phyloP scores from a whole-genome alignment of 1,284 basidiomycete species.

The Ganoderma resinaceum region DNA sequence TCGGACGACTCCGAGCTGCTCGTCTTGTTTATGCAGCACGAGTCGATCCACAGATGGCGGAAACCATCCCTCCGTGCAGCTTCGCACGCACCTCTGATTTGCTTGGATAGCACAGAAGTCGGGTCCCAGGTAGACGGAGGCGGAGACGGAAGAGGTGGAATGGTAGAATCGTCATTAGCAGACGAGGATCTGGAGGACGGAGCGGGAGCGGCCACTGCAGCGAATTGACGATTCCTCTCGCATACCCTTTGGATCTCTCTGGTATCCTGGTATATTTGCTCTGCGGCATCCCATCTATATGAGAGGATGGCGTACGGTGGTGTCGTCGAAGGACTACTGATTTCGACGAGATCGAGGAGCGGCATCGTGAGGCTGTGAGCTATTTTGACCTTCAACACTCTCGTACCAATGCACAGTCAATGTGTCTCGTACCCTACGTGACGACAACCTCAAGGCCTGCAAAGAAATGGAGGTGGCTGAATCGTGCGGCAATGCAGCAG shows the following conservation, averaged over 20 bases:
- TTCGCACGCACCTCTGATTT: neutral
- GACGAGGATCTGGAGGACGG: neutral
- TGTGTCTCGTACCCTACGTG: too few relatives aligned
- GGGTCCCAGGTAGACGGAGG: neutral
- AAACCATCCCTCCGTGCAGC: neutral
- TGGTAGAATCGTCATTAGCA: neutral
- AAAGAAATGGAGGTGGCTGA: too few relatives aligned
- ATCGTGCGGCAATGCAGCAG: too few relatives aligned
- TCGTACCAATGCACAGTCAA: too few relatives aligned
- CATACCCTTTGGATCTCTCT: neutral
- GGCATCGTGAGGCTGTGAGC: neutral
- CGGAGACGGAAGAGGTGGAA: neutral
- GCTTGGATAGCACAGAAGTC: neutral
- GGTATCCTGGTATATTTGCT: conserved; percentile 51
- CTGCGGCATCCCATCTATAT: conserved; percentile 20
- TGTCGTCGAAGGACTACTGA: neutral
- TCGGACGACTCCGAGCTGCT: neutral
- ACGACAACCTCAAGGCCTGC: too few relatives aligned
- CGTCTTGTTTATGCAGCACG: neutral
- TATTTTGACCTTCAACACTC: too few relatives aligned
- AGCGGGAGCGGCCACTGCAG: neutral
- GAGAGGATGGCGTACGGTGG: neutral
- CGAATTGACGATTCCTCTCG: neutral
- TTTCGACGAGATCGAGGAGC: neutral
- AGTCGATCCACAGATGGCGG: neutral